phyloP scores from a whole-genome alignment of 2,329 filamentous ascomycete species.

The Beauveria sp. region DNA sequence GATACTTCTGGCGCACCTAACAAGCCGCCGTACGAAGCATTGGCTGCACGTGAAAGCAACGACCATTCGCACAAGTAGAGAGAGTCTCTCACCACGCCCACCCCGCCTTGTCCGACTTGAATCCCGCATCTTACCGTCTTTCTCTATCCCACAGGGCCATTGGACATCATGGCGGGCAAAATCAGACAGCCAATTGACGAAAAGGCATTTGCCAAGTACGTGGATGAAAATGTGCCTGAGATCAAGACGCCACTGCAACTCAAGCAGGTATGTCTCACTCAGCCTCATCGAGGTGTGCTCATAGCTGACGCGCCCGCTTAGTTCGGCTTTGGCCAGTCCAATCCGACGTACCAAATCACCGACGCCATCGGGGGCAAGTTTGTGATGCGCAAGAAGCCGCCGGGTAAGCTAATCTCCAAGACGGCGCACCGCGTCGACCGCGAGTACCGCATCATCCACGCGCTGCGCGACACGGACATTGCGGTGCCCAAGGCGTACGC shows the following conservation, averaged over 20 bases:
- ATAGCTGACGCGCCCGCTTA: slow-evolving; percentile 30
- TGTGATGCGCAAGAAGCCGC: slow-evolving; percentile 96
- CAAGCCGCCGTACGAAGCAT: background rate
- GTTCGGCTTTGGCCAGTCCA: slow-evolving; percentile 97
- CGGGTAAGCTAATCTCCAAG: slow-evolving; percentile 86
- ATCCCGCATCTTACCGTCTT: background rate
- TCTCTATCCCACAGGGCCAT: background rate
- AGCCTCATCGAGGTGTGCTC: background rate
- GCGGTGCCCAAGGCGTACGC: slow-evolving; percentile 78
- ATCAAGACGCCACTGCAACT: slow-evolving; percentile 78
- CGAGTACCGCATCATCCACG: slow-evolving; percentile 85
- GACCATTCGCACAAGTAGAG: background rate
- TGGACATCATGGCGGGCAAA: slow-evolving; percentile 63
- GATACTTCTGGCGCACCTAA: background rate
- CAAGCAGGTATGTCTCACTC: slow-evolving; percentile 61
- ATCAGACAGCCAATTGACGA: slow-evolving; percentile 89
- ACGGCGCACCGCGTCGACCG: slow-evolving; percentile 95
- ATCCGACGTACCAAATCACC: slow-evolving; percentile 90
- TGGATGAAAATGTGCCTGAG: slow-evolving; percentile 69
- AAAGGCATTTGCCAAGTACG: slow-evolving; percentile 68
- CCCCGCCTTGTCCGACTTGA: background rate
- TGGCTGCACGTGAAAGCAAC: background rate
- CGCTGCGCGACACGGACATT: slow-evolving; percentile 70
- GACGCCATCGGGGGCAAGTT: slow-evolving; percentile 61
- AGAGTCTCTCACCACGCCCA: background rate